phyloP scores from a whole-genome alignment of 2,329 filamentous ascomycete species.

The Seiridium cupressi region DNA sequence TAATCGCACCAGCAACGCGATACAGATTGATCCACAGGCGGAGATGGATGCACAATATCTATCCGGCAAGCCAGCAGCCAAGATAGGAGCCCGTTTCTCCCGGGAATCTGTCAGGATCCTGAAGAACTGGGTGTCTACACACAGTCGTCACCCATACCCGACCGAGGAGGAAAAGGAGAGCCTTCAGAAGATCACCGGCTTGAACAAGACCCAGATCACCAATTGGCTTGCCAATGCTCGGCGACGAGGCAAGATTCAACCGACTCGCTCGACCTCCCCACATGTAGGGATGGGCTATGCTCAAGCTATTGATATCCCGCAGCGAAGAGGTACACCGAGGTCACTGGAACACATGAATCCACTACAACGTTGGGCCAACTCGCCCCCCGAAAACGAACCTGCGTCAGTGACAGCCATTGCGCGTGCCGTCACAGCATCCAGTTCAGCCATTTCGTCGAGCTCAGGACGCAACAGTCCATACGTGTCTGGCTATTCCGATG shows the following conservation, averaged over 20 bases:
- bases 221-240: slow-evolving; percentile 93
- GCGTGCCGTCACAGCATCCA: slow-evolving; percentile 51
- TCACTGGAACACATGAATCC: slow-evolving; percentile 54
- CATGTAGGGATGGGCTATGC: slow-evolving; percentile 59
- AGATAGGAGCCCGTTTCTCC: slow-evolving; percentile 75
- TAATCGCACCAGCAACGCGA: slow-evolving; percentile 12
- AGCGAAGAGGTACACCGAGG: slow-evolving; percentile 51
- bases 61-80: slow-evolving; percentile 40
- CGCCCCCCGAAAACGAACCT: slow-evolving; percentile 59
- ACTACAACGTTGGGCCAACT: slow-evolving; percentile 58
- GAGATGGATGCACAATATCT: slow-evolving; percentile 23
- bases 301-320: slow-evolving; percentile 72
- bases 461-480: slow-evolving; percentile 58
- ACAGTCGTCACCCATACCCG: slow-evolving; percentile 82
- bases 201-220: slow-evolving; percentile 80
- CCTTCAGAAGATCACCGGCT: slow-evolving; percentile 73
- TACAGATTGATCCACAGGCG: slow-evolving; percentile 11
- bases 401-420: slow-evolving; percentile 59
- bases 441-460: slow-evolving; percentile 36
- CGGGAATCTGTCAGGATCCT: slow-evolving; percentile 76
- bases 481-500: slow-evolving; percentile 58
- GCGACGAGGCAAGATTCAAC: slow-evolving; percentile 74
- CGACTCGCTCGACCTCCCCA: slow-evolving; percentile 67
- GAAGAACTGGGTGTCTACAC: slow-evolving; percentile 80
- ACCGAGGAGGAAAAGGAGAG: slow-evolving; percentile 83